These are phyloP conservation scores for Mortierella sp. DNA, from an alignment of 371 early-diverging fungal genomes.

Conservation along the genomic window DNA sequence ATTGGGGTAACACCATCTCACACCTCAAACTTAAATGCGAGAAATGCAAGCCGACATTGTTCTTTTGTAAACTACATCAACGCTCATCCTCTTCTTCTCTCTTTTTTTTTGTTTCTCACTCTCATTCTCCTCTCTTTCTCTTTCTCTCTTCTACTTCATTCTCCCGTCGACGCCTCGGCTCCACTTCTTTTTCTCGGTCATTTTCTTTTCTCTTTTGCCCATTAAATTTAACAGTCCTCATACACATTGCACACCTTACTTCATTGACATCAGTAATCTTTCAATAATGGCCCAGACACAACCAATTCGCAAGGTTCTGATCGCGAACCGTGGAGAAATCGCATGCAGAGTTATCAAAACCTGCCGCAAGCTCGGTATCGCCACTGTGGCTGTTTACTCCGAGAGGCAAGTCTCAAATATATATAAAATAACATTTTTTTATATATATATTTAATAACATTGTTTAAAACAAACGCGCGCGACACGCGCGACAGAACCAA, in stretches of 20 bases:
- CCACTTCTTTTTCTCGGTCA: not conserved
- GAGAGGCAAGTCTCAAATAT: conserved; percentile 49
- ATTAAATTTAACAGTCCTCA: conserved; percentile 7
- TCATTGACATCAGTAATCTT: conserved; percentile 1
- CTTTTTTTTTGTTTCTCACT: not conserved
- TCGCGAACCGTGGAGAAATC: conserved; percentile 89
- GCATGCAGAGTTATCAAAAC: conserved; percentile 83
- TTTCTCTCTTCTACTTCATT: not conserved
- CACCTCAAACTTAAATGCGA: not conserved
- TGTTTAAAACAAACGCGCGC: not conserved
- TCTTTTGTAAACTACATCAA: not conserved
- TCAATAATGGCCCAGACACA: conserved; percentile 33
- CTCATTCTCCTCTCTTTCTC: not conserved
- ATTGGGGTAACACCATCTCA: conserved; percentile 10
- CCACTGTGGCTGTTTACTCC: conserved; percentile 84
- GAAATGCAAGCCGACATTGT: not conserved
- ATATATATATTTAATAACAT: not conserved
- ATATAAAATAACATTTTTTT: too few species aligned
- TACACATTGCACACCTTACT: not conserved
- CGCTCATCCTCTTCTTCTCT: conserved; percentile 3
- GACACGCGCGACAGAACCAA: not conserved
- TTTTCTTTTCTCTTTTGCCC: not conserved
- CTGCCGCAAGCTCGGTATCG: conserved; percentile 70
- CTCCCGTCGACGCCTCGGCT: not conserved
- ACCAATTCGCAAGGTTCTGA: conserved; percentile 81